Evolutionary conservation across 129 eudicot genomes (phyloP), one percentile per base, ranked within the genome.

Genomic region (Saposhnikovia divaricata): DNA sequence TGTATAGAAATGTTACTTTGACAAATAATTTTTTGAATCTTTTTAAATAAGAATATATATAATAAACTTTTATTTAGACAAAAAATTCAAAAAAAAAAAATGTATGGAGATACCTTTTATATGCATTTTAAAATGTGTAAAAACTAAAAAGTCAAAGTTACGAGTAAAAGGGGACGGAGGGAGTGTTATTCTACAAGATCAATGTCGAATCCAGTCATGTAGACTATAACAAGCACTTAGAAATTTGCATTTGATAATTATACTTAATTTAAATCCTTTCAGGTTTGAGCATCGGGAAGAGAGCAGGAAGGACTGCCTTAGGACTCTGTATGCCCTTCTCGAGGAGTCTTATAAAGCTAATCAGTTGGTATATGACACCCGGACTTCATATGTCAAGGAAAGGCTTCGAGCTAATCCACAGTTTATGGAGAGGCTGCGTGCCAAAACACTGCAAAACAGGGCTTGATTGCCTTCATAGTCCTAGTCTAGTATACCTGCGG

Each of bases 281-380:
- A 95, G 99, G 89, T 92, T 90, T 84, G 99, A 95, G 69, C 94
- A 92, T 68, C 91, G 99, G 63, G 97, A 95, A 80, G 97, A 95
- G 89, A 95, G 92, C 76, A 90, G 97, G 85, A 95, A 95, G 87
- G 99, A 95, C 85, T 95, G 99, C 88, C 87, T 92, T 0, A 89
- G 97, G 83, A 95, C 97, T 48, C 89, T 95, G 68, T 87, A 84
- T 72, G 82, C 88, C n/a, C 80, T 92, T 77, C 87, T 95, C 27
- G 97, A 95, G 87, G 99, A 95, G 87, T 93, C 97, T 80, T 89
- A 91, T 38, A 95, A 90, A 87, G 97, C 99, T 68, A 82, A 83
- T 80, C 79, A 84, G 75, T 57, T 92, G 75, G 91, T 92, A 75
- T 90, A 89, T 45, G 90, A 90, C 37, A 90, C 90, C 14, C 84